Base-by-base conservation (phyloP, 441 rosid genomes). In the Mallotus repandus region DNA sequence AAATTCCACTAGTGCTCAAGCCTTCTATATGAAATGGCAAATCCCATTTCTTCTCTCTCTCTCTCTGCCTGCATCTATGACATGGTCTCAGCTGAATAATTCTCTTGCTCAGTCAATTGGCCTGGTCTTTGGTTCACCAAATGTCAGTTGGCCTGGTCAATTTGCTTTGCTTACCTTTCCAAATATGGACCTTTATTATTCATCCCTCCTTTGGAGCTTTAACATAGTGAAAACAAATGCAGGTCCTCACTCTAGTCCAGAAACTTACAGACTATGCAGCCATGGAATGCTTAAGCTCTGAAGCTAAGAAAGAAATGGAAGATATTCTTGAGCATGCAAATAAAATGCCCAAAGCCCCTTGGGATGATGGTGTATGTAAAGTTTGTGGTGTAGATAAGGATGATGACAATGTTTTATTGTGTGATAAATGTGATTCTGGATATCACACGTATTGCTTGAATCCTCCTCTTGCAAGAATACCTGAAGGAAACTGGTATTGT, bases 401-500 rank as follows among this genome's bases (percentile, higher is more conserved):
- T 53, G 91, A 88, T 67, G 82, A 77, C 72, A 84, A 79, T 74
- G 91, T 88, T 61, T 75, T 88, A 62, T 74, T 88, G 48, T 88
- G 91, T 68, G 91, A 88, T 70, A 81, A 79, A 52, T 88, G 91
- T 79, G 88, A 88, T 76, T 82, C 89, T 52, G 91, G 85, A 70
- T 84, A 83, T 78, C 91, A 88, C 53, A 88, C 84, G 25, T 88
- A 86, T 76, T 88, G 91, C 80, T 79, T 88, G 72, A 80, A 80
- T 78, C 91, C 91, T 72, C 89, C 89, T 52, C 91, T 86, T 35
- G 75, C 80, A 35, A 80, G 84, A 66, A 80, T 88, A 75, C 91
- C 91, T 18, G 91, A 84, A 52, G 91, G 91, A 70, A 86, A 88
- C 76, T 88, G 91, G 91, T 88, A 84, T 75, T 88, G 91, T 75